These are phyloP conservation scores for Eucalyptus grandis DNA, from an alignment of 345 rosid species.

Conservation along the genomic window DNA sequence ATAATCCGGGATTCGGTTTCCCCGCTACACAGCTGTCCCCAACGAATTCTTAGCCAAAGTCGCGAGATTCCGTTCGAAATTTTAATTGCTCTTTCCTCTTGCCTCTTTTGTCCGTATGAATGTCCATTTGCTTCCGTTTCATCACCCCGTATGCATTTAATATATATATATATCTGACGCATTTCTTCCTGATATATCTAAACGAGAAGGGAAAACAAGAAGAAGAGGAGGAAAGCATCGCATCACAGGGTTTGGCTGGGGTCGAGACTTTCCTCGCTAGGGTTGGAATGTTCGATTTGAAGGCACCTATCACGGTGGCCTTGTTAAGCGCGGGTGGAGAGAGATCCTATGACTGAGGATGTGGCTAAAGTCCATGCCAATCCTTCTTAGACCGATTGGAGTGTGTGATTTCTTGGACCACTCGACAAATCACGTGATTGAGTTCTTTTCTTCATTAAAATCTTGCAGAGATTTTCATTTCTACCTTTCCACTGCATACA, in stretches of 20 bases:
- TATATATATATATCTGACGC: not conserved
- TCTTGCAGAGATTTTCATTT: not conserved
- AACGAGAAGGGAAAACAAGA: not conserved
- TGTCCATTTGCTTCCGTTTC: not conserved
- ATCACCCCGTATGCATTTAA: not conserved
- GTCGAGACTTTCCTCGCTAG: not conserved
- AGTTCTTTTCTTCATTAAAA: rapidly evolving
- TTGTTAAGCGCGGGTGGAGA: rapidly evolving
- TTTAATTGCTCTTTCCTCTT: not conserved
- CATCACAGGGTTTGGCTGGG: not conserved
- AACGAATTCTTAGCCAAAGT: not conserved
- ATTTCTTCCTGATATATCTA: no score
- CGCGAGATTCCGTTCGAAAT: not conserved
- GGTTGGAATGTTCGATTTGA: not conserved
- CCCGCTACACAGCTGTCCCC: not conserved
- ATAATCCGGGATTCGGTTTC: not conserved
- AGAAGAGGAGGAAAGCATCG: not conserved
- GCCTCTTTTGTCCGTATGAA: not conserved
- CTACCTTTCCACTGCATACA: not conserved
- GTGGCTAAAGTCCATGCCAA: not conserved
- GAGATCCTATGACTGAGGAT: not conserved
- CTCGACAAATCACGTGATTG: not conserved
- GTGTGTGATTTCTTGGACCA: not conserved
- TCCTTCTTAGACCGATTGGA: no score
- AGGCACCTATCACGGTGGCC: not conserved